phyloP scores from a whole-genome alignment of 495 filamentous ascomycete species.

The Beverwykella pulmonaria region DNA sequence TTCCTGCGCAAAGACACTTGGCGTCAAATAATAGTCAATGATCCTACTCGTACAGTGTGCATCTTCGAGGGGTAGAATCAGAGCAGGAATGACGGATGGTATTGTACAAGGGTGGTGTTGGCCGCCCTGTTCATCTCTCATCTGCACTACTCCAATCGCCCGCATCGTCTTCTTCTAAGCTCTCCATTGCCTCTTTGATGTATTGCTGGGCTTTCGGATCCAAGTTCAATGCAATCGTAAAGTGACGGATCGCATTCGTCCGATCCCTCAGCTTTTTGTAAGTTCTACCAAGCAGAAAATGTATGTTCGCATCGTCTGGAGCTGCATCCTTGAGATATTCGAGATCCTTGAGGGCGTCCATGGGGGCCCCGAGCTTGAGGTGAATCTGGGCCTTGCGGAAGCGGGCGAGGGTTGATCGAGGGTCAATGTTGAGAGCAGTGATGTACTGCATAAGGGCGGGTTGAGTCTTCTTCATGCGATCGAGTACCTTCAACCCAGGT shows the following conservation, averaged over 20 bases:
- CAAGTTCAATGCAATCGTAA: slow-evolving; percentile 89
- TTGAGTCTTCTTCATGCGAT: slow-evolving; percentile 78
- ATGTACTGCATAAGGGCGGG: slow-evolving; percentile 78
- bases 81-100: neutral
- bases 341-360: slow-evolving; percentile 75
- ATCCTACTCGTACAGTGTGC: neutral
- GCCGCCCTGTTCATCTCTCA: neutral
- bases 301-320: slow-evolving; percentile 93
- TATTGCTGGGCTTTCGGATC: slow-evolving; percentile 71
- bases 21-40: neutral
- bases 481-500: slow-evolving; percentile 57
- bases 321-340: slow-evolving; percentile 83
- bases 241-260: slow-evolving; percentile 80
- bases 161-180: slow-evolving; percentile 16
- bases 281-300: slow-evolving; percentile 85
- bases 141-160: slow-evolving; percentile 19
- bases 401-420: slow-evolving; percentile 74
- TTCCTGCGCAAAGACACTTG: neutral
- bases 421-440: slow-evolving; percentile 78
- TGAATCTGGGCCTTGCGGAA: slow-evolving; percentile 91
- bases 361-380: slow-evolving; percentile 70
- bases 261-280: slow-evolving; percentile 82
- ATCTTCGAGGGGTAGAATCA: neutral
- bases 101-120: neutral
- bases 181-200: slow-evolving; percentile 39